Conservation (phyloP, 257 asterid species). For the Scutellaria barbata region DNA sequence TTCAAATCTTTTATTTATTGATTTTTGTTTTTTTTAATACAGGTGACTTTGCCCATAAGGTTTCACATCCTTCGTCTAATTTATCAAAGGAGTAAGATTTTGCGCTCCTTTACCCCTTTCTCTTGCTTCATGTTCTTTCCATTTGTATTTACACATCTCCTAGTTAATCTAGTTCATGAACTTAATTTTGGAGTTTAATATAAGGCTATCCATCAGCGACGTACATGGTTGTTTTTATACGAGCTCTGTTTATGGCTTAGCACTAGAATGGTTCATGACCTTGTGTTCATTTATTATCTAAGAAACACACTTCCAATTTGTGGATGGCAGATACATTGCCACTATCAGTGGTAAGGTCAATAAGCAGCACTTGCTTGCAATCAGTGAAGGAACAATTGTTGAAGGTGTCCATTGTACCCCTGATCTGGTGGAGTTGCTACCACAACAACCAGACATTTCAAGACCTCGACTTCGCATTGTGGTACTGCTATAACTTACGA, state of each 20-base stretch:
- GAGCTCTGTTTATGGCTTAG: background rate
- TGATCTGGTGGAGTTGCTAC: constrained; percentile 84
- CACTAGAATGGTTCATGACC: constrained; percentile 13
- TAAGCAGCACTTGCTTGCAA: constrained; percentile 71
- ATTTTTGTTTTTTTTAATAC: constrained; percentile 16
- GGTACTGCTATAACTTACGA: constrained; percentile 51
- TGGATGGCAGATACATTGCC: constrained; percentile 76
- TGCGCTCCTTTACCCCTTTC: constrained; percentile 29
- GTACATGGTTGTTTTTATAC: background rate
- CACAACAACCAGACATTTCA: constrained; percentile 73
- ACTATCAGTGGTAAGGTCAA: constrained; percentile 70
- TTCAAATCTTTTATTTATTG: constrained; percentile 11
- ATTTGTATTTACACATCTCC: background rate
- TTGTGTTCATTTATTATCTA: constrained; percentile 23
- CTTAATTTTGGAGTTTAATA: background rate
- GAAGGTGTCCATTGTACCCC: constrained; percentile 91
- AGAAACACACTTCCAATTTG: constrained; percentile 28
- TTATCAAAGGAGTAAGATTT: constrained; percentile 86
- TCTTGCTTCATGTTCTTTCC: constrained; percentile 26
- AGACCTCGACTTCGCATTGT: constrained; percentile 89
- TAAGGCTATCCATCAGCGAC: background rate
- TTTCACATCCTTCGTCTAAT: constrained; percentile 96
- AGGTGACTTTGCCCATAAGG: constrained; percentile 93
- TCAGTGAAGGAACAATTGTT: constrained; percentile 82
- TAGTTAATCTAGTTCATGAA: constrained; percentile 1